These are phyloP conservation scores for Lecanicillium sp. DNA, from an alignment of 2,329 filamentous ascomycete genomes.

Conservation along the genomic window DNA sequence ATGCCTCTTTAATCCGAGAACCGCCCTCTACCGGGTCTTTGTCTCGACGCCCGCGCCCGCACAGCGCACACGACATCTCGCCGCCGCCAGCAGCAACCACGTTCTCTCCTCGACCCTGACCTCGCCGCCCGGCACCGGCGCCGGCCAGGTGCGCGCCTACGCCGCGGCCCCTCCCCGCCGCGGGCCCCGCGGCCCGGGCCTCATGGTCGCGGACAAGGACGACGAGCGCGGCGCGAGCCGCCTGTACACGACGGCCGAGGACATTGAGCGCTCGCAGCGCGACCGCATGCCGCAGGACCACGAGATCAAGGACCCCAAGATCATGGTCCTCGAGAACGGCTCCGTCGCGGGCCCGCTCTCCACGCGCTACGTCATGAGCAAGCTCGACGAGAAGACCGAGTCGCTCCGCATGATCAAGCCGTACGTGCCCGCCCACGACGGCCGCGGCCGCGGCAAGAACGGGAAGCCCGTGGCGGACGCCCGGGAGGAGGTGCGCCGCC, in stretches of 20 bases:
- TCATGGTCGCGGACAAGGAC: conserved; percentile 11
- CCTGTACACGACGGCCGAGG: conserved; percentile 30
- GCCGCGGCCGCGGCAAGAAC: no score
- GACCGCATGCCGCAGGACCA: conserved; percentile 37
- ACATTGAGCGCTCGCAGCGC: conserved; percentile 29
- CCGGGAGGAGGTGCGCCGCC: no score
- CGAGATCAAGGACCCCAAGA: conserved; percentile 37
- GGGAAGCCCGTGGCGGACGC: no score
- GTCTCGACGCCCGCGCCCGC: conserved; percentile 24
- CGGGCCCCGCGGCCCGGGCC: conserved; percentile 2
- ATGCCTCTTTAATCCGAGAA: conserved; percentile 39
- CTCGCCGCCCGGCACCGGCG: neutral
- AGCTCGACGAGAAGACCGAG: conserved; percentile 26
- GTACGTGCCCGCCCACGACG: conserved; percentile 31
- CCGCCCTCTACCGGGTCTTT: conserved; percentile 43
- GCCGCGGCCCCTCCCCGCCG: conserved; percentile 11
- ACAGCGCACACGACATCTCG: conserved; percentile 1
- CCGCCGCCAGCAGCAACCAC: conserved; percentile 15
- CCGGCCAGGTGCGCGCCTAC: conserved; percentile 18
- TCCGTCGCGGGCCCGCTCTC: conserved; percentile 32
- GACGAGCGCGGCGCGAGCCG: conserved; percentile 24
- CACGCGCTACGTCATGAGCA: conserved; percentile 35
- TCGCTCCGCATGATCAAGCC: conserved; percentile 38
- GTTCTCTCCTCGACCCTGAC: conserved; percentile 7
- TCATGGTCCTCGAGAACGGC: conserved; percentile 37